Base-by-base conservation (phyloP, 1,284 basidiomycete genomes). In the Melanopsichium pennsylvanicum region DNA sequence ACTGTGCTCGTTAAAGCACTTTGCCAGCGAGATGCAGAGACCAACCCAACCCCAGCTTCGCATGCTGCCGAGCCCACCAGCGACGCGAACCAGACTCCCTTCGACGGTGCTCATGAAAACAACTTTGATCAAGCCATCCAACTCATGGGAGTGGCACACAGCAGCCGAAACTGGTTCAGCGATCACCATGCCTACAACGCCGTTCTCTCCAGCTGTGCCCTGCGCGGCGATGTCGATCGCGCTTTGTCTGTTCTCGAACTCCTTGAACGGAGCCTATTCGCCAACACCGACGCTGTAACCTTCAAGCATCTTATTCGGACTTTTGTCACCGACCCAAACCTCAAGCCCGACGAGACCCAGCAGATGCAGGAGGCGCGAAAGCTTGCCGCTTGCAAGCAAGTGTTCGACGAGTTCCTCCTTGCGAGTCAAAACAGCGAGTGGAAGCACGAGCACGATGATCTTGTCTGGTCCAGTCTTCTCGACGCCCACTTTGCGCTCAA, bases 401-500 rank as follows among this genome's bases (percentile, higher is more conserved):
- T 89, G 6, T 91, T 93, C 75, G 79, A 85, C n/a, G 86, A 88
- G 52, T 93, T 82, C 69, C 81, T 81, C 31, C 82, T 81, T 23
- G 83, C 84, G 23, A 63, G 87, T 5, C 48, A 69, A 34, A 82
- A 81, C 15, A 36, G 68, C 2, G 44, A 69, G 23, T 25, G 56
- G 57, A 43, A 55, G 15, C 52, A 63, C 18, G 39, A 70, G 16
- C 35, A 55, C 32, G 73, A 80, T 42, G 82, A 87, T 25, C 72
- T 83, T 29, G 84, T 90, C 2, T 93, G 87, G 87, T 88, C 88
- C 62, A 83, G 85, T 62, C 90, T 93, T 87, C 86, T 95, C 48
- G 84, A 86, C 37, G 86, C 87, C 0, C 88, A 90, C 82, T 90
- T 95, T 83, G 84, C 83, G 16, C 86, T 84, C 27, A 87, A 87